Evolutionary conservation across 352 stramenopile species (phyloP).

Genomic region (Thraustochytrium striatum): DNA sequence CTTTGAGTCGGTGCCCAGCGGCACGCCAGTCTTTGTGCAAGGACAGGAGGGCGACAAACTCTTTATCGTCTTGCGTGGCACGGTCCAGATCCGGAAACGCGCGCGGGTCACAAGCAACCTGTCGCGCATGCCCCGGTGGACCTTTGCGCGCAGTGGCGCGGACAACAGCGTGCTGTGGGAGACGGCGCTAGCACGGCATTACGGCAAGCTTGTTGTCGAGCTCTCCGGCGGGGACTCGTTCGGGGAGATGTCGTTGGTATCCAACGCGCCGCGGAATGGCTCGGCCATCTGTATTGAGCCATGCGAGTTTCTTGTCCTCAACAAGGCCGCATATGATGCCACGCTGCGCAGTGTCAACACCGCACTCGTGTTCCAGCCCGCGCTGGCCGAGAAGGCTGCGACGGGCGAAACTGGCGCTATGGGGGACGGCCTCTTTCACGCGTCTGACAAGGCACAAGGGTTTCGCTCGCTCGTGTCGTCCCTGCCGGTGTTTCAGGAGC

Average conservation of each 20-base stretch:
- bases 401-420: not conserved
- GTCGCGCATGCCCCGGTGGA: not conserved
- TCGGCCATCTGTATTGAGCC: constrained; percentile 23
- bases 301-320: constrained; percentile 6
- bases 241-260: constrained; percentile 14
- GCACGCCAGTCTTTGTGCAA: constrained; percentile 9
- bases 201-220: constrained; percentile 27
- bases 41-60: constrained; percentile 32
- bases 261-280: not conserved
- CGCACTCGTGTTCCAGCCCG: constrained; percentile 35
- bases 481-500: not conserved
- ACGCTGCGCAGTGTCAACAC: not conserved
- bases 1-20: not conserved
- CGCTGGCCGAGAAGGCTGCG: constrained; percentile 7
- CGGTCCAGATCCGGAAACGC: constrained; percentile 37
- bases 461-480: constrained; percentile 7
- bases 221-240: constrained; percentile 21
- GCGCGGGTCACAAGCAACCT: not conserved
- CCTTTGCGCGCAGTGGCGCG: not conserved
- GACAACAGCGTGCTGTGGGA: not conserved
- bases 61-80: constrained; percentile 35
- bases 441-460: not conserved
- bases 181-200: not conserved
- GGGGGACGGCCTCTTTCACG: not conserved
- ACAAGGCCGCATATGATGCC: not conserved